These are phyloP conservation scores for Pseudonectria foliicola DNA, from an alignment of 2,329 filamentous ascomycete genomes.

Conservation along the genomic window DNA sequence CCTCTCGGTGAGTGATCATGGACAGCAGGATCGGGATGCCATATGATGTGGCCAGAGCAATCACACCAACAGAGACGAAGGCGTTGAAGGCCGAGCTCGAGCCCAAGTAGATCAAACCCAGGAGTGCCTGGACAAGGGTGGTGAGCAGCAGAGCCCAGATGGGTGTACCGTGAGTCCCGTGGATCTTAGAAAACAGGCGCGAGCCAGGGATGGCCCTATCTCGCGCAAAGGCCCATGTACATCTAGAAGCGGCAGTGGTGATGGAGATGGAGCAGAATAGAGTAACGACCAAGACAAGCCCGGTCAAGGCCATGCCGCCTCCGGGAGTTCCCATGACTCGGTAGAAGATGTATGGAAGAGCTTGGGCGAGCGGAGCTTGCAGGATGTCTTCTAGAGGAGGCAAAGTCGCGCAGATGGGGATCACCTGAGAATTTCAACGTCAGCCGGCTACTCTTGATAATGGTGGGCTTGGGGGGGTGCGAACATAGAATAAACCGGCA, in stretches of 20 bases:
- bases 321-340: constrained; percentile 64
- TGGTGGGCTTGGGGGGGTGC: constrained; percentile 45
- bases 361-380: constrained; percentile 63
- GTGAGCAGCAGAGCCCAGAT: constrained; percentile 63
- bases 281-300: constrained; percentile 67
- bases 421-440: constrained; percentile 5
- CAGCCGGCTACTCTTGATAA: constrained; percentile 22
- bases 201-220: constrained; percentile 68
- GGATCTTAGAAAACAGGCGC: constrained; percentile 57
- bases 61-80: constrained; percentile 73
- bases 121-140: constrained; percentile 58
- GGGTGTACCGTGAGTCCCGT: constrained; percentile 60
- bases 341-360: constrained; percentile 69
- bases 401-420: constrained; percentile 51
- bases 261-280: constrained; percentile 71
- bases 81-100: constrained; percentile 69
- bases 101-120: constrained; percentile 74
- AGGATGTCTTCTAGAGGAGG: constrained; percentile 59
- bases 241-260: constrained; percentile 65
- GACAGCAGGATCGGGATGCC: constrained; percentile 68
- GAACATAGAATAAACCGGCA: constrained; percentile 55
- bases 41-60: constrained; percentile 69
- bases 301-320: constrained; percentile 69
- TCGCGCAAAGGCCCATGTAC: constrained; percentile 68
- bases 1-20: constrained; percentile 54